Evolutionary conservation across 2,329 filamentous ascomycete species (phyloP).

Genomic region (Emydomyces testavorans): DNA sequence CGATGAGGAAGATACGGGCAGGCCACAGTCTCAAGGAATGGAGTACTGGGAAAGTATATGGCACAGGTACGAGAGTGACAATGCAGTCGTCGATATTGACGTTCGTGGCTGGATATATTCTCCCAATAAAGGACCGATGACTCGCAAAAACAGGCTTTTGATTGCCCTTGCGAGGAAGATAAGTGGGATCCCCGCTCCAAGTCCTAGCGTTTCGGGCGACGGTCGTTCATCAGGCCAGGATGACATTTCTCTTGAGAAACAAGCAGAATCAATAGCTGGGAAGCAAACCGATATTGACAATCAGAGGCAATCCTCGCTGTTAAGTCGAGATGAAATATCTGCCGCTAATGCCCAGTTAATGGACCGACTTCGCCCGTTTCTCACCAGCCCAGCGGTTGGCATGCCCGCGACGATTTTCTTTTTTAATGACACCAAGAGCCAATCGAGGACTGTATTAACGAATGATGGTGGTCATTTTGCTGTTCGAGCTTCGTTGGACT

Average conservation of each 20-base stretch:
- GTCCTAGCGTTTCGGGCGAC: slow-evolving; percentile 23
- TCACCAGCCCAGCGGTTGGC: slow-evolving; percentile 68
- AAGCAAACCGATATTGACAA: slow-evolving; percentile 57
- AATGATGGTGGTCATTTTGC: slow-evolving; percentile 83
- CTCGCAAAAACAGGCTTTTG: slow-evolving; percentile 71
- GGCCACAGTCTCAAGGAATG: slow-evolving; percentile 44
- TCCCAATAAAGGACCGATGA: slow-evolving; percentile 74
- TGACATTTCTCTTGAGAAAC: slow-evolving; percentile 57
- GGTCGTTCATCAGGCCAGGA: slow-evolving; percentile 43
- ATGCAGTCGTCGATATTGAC: slow-evolving; percentile 83
- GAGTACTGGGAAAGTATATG: slow-evolving; percentile 70
- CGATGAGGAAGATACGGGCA: slow-evolving; percentile 24
- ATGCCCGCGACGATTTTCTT: slow-evolving; percentile 86
- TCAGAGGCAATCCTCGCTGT: slow-evolving; percentile 37
- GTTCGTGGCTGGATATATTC: slow-evolving; percentile 92
- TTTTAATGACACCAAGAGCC: slow-evolving; percentile 72
- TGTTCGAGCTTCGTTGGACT: slow-evolving; percentile 68
- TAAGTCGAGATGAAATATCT: slow-evolving; percentile 64
- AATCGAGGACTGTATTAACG: slow-evolving; percentile 73
- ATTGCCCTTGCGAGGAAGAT: slow-evolving; percentile 77
- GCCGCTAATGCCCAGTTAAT: slow-evolving; percentile 79
- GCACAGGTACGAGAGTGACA: slow-evolving; percentile 67
- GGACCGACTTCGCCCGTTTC: slow-evolving; percentile 75
- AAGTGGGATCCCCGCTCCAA: slow-evolving; percentile 69
- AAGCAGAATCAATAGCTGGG: slow-evolving; percentile 65